Evolutionary conservation across 176 grass and related monocot species (phyloP).

Genomic region (Coix lacrymajobi): DNA sequence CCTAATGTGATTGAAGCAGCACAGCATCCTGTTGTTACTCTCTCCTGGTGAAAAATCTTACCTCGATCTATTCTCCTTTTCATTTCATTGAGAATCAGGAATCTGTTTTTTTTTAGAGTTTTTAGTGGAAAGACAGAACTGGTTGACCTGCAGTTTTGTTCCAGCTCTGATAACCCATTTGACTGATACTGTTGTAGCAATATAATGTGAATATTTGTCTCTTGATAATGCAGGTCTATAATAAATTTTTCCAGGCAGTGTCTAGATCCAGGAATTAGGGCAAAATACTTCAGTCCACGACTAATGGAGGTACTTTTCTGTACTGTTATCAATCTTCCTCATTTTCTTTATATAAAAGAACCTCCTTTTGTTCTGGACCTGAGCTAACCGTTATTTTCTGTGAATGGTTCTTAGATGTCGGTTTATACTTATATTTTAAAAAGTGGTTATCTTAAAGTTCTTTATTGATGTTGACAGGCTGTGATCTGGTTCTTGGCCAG

Average conservation of each 20-base stretch:
- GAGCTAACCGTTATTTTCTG: slow-evolving; percentile 10
- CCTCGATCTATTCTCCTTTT: not conserved
- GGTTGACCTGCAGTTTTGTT: not conserved
- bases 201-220: slow-evolving; percentile 10
- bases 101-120: not conserved
- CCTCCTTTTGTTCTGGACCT: not conserved
- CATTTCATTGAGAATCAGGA: not conserved
- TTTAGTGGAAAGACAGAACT: not conserved
- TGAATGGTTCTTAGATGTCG: not conserved
- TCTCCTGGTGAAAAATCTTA: slow-evolving; percentile 75
- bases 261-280: slow-evolving; percentile 80
- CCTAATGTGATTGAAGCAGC: slow-evolving; percentile 53
- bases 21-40: slow-evolving; percentile 81
- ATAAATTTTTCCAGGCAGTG: slow-evolving; percentile 86
- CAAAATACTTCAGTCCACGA: slow-evolving; percentile 87
- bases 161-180: not conserved
- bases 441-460: slow-evolving; percentile 32
- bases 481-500: slow-evolving; percentile 89
- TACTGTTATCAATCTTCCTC: slow-evolving; percentile 1
- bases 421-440: slow-evolving; percentile 6
- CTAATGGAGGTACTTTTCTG: slow-evolving; percentile 80
- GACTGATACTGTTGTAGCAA: not conserved
- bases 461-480: slow-evolving; percentile 59
- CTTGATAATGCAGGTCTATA: slow-evolving; percentile 67
- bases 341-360: not conserved